These are phyloP conservation scores for Lepraria neglecta DNA, from an alignment of 495 filamentous ascomycete species.

Conservation along the genomic window DNA sequence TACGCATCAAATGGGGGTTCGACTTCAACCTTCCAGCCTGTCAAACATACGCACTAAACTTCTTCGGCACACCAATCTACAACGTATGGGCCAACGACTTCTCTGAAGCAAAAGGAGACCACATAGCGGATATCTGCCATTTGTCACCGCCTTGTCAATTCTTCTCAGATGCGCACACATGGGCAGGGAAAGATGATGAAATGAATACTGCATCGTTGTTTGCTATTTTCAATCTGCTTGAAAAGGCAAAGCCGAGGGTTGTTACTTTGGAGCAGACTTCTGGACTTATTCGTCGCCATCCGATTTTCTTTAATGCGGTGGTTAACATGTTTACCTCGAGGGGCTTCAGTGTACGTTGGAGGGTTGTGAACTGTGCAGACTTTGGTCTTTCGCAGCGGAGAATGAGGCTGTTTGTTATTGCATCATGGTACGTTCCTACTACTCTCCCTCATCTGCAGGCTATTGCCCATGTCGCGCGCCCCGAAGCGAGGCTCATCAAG, in stretches of 20 bases:
- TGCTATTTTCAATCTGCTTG: constrained; percentile 53
- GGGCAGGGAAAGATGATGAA: constrained; percentile 59
- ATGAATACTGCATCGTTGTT: constrained; percentile 66
- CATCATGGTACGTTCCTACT: constrained; percentile 56
- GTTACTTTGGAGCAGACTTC: constrained; percentile 83
- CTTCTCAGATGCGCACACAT: constrained; percentile 73
- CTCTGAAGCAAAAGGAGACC: constrained; percentile 28
- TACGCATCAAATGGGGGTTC: constrained; percentile 54
- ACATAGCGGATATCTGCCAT: constrained; percentile 65
- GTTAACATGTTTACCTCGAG: constrained; percentile 56
- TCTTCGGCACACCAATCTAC: constrained; percentile 41
- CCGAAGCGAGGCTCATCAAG: no score
- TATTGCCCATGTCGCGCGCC: background rate
- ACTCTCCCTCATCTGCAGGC: background rate
- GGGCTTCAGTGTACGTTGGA: constrained; percentile 65
- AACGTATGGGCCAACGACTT: constrained; percentile 46
- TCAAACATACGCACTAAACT: constrained; percentile 55
- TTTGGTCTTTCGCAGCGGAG: constrained; percentile 59
- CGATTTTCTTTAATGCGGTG: constrained; percentile 51
- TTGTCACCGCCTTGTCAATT: constrained; percentile 79
- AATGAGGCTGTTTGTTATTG: constrained; percentile 67
- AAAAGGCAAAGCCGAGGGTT: constrained; percentile 56
- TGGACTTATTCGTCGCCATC: constrained; percentile 49
- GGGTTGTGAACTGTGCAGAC: constrained; percentile 45
- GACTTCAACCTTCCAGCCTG: constrained; percentile 54